These are phyloP conservation scores for Ogataea nonfermentans DNA, from an alignment of 805 yeast species.

Conservation along the genomic window DNA sequence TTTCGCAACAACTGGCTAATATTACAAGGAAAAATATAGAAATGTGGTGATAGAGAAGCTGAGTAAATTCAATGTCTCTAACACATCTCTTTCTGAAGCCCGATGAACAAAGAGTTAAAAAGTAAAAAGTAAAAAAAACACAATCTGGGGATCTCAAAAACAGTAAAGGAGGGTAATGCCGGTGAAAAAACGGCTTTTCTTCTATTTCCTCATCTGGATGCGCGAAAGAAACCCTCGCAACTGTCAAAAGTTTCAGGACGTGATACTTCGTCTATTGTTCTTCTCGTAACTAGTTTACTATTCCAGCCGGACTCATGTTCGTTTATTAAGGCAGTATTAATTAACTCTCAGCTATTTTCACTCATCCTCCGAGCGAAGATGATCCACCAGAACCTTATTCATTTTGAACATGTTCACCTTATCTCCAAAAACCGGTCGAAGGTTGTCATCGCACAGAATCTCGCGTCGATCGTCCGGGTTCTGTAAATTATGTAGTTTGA, in stretches of 20 bases:
- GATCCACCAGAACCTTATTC: conserved; percentile 53
- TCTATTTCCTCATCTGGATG: conserved; percentile 5
- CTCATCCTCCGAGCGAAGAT: conserved; percentile 38
- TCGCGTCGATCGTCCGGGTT: conserved; percentile 65
- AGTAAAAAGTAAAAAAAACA: conserved; percentile 6
- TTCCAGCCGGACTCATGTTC: not conserved
- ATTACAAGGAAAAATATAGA: not conserved
- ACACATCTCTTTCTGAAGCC: not conserved
- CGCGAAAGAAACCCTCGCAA: not conserved
- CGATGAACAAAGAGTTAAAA: conserved; percentile 2
- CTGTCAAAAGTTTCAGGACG: too few relatives aligned
- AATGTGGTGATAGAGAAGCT: too few relatives aligned
- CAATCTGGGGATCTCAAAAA: conserved; percentile 9
- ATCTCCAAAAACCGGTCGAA: conserved; percentile 59
- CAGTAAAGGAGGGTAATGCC: conserved; percentile 7
- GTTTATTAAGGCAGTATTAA: not conserved
- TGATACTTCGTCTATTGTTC: too few relatives aligned
- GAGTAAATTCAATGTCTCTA: not conserved
- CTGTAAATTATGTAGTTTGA: conserved; percentile 60
- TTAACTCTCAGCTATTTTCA: conserved; percentile 2
- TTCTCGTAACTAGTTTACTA: too few relatives aligned
- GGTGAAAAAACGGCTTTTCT: not conserved
- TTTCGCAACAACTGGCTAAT: not conserved
- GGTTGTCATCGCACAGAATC: conserved; percentile 58
- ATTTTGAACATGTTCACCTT: conserved; percentile 56